phyloP scores from a whole-genome alignment of 768 basidiomycete genomes.

The Phaeolepiota aurea region DNA sequence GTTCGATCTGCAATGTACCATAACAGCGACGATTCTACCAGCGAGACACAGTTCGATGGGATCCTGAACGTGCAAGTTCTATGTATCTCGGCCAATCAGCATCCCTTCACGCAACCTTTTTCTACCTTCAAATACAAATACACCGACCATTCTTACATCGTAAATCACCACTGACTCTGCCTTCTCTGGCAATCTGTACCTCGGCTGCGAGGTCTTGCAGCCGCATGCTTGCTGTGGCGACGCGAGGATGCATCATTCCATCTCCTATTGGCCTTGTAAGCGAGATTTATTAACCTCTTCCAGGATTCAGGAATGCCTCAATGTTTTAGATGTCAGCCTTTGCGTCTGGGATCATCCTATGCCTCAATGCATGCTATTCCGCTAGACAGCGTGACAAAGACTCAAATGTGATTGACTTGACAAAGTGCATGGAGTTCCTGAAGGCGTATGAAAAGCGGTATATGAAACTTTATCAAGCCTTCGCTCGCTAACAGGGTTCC shows the following conservation, averaged over 20 bases:
- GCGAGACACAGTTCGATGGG: conserved; percentile 33
- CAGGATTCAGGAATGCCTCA: no score
- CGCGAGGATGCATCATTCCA: conserved; percentile 21
- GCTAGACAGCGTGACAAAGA: conserved; percentile 27
- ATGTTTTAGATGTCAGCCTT: conserved; percentile 27
- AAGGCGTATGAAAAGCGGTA: conserved; percentile 25
- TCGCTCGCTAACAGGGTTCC: neutral
- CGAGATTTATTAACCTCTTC: no score
- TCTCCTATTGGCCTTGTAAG: conserved; percentile 23
- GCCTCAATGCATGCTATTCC: conserved; percentile 42
- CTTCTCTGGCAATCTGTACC: conserved; percentile 61
- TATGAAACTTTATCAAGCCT: conserved; percentile 2
- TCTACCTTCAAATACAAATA: conserved; percentile 54
- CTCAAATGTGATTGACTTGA: conserved; percentile 41
- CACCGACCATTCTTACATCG: conserved; percentile 62
- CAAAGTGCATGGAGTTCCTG: conserved; percentile 42
- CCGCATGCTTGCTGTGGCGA: conserved; percentile 54
- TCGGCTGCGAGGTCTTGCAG: conserved; percentile 67
- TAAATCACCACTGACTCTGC: conserved; percentile 31
- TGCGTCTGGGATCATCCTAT: conserved; percentile 37
- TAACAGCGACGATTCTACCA: neutral
- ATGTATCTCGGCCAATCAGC: conserved; percentile 46
- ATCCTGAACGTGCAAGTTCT: conserved; percentile 21
- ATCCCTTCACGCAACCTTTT: conserved; percentile 29
- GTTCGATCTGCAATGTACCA: conserved; percentile 9